These are phyloP conservation scores for Acorus gramineus DNA, from an alignment of 106 monocot species.

Conservation along the genomic window DNA sequence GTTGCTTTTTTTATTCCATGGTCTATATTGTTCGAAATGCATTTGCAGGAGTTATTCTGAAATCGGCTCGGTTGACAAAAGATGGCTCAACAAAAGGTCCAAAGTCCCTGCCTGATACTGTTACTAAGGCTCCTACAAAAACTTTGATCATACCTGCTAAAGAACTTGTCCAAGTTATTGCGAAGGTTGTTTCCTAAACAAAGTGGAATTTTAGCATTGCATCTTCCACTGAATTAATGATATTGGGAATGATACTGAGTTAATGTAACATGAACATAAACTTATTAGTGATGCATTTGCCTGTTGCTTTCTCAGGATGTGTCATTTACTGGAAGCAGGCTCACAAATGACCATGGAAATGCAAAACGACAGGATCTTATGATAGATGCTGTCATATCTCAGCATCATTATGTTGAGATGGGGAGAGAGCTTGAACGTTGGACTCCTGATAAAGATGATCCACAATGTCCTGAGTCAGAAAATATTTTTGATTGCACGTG, in stretches of 20 bases:
- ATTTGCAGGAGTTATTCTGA: conserved; percentile 66
- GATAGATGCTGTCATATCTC: conserved; percentile 90
- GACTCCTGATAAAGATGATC: conserved; percentile 74
- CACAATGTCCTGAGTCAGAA: conserved; percentile 71
- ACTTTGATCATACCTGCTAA: conserved; percentile 75
- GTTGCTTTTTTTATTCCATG: not conserved
- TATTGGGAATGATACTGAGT: no score
- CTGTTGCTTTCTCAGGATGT: conserved; percentile 43
- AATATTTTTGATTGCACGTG: conserved; percentile 65
- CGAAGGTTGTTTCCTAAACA: conserved; percentile 45
- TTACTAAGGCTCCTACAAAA: conserved; percentile 43
- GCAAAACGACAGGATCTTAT: conserved; percentile 70
- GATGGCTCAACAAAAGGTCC: conserved; percentile 58
- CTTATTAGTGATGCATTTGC: not conserved
- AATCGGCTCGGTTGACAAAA: conserved; percentile 73
- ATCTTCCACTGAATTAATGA: no score
- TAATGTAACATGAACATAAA: no score
- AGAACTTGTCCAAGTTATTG: conserved; percentile 85
- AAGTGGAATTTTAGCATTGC: no score
- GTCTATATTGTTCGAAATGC: not conserved
- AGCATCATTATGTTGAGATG: conserved; percentile 51
- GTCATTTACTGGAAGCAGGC: conserved; percentile 41
- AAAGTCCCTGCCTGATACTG: conserved; percentile 24
- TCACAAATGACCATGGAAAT: conserved; percentile 20
- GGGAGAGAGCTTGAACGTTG: conserved; percentile 84